Conservation (phyloP, 148 eudicot genomes). For the Salicornia ramosissima region DNA sequence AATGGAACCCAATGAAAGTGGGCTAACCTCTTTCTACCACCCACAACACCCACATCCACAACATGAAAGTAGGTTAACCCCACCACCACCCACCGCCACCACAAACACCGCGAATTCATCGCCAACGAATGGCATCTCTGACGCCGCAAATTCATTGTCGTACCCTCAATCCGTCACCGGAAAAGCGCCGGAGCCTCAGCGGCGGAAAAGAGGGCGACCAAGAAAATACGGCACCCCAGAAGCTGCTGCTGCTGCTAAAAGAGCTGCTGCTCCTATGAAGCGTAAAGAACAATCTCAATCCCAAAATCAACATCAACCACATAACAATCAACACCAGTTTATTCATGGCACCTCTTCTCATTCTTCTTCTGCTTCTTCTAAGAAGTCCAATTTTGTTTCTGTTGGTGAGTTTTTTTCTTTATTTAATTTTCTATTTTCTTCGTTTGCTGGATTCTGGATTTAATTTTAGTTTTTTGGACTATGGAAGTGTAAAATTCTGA, state of each 20-base stretch:
- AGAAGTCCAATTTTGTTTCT: conserved; percentile 39
- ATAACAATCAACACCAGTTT: conserved; percentile 9
- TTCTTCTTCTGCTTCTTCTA: conserved; percentile 35
- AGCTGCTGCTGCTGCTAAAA: conserved; percentile 69
- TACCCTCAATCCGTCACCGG: conserved; percentile 28
- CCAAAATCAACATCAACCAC: background rate
- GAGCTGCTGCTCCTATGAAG: conserved; percentile 37
- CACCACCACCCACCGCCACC: background rate
- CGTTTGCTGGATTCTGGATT: background rate
- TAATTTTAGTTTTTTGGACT: background rate
- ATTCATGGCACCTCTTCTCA: conserved; percentile 18
- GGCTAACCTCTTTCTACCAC: conserved; percentile 50
- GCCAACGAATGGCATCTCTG: conserved; percentile 4
- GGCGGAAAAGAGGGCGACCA: conserved; percentile 64
- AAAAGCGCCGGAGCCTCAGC: conserved; percentile 41
- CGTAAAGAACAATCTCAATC: conserved; percentile 25
- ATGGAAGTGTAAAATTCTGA: too few species aligned
- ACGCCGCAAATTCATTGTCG: conserved; percentile 1
- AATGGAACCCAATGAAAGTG: conserved; percentile 55
- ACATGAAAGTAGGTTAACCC: background rate
- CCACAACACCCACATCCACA: conserved; percentile 29
- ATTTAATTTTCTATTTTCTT: background rate
- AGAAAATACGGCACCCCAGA: conserved; percentile 75
- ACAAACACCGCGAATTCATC: background rate
- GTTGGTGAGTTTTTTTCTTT: conserved; percentile 26